Evolutionary conservation across 208 protist genomes (phyloP).

Genomic region (Acanthamoeba lenticulata): DNA sequence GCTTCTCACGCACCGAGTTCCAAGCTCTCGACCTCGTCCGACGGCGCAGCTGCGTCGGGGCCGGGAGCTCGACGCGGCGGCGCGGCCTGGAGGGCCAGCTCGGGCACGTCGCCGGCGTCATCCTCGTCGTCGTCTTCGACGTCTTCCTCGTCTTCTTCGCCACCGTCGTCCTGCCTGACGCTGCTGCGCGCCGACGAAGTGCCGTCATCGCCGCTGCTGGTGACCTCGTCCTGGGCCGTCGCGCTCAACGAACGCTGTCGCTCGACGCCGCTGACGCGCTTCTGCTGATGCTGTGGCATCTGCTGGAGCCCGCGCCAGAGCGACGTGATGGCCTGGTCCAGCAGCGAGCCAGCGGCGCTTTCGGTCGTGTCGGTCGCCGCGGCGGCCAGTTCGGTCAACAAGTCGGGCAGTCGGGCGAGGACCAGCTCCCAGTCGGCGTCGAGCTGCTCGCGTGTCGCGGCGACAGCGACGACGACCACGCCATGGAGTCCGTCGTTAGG

Average conservation of each 20-base stretch:
- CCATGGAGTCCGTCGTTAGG: not conserved
- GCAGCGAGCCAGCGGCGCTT: too few species aligned
- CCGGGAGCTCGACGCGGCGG: not conserved
- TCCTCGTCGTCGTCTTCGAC: not conserved
- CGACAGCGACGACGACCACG: not conserved
- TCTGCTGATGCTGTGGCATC: not conserved
- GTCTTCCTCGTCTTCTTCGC: not conserved
- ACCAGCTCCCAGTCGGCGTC: not conserved
- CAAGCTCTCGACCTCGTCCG: constrained; percentile 6
- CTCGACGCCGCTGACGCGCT: not conserved
- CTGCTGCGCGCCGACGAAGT: too few species aligned
- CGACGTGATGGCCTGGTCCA: too few species aligned
- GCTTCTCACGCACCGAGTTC: not conserved
- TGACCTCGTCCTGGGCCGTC: too few species aligned
- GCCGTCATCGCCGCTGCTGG: not conserved
- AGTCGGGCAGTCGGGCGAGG: not conserved
- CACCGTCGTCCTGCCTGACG: not conserved
- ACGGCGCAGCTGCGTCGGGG: not conserved
- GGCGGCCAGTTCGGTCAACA: not conserved
- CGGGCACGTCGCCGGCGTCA: not conserved
- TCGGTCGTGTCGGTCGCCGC: too few species aligned
- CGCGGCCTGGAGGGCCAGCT: not conserved
- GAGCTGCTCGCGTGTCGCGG: not conserved
- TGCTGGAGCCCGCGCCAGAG: not conserved
- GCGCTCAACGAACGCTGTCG: not conserved